Conservation (phyloP, 495 filamentous ascomycete genomes). For the Penicillium ucsense region DNA sequence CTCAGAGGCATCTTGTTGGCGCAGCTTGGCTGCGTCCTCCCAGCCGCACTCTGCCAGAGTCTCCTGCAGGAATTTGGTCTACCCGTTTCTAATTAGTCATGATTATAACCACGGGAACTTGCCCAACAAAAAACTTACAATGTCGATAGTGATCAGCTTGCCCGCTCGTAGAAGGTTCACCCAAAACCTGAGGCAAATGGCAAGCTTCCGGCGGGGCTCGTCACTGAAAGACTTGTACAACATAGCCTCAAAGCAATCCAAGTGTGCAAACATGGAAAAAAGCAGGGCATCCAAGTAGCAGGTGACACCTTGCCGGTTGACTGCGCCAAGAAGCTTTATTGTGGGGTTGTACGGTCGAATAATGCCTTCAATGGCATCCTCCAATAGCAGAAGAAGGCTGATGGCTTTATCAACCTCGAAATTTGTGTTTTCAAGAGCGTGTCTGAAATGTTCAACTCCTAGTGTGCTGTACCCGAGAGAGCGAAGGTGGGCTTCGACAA, state of each 20-base stretch:
- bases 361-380: constrained; percentile 72
- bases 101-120: not conserved
- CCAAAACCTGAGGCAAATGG: constrained; percentile 72
- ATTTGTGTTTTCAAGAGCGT: constrained; percentile 54
- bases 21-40: constrained; percentile 63
- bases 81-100: constrained; percentile 19
- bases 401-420: constrained; percentile 67
- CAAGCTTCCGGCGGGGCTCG: constrained; percentile 61
- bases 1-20: constrained; percentile 91
- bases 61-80: constrained; percentile 78
- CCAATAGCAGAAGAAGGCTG: constrained; percentile 62
- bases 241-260: constrained; percentile 87
- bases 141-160: constrained; percentile 72
- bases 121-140: constrained; percentile 46
- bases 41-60: constrained; percentile 83
- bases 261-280: constrained; percentile 90
- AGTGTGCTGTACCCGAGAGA: constrained; percentile 26
- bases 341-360: constrained; percentile 61
- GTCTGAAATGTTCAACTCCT: constrained; percentile 48
- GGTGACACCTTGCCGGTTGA: constrained; percentile 76
- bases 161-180: constrained; percentile 85
- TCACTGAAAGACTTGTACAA: constrained; percentile 58
- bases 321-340: constrained; percentile 70
- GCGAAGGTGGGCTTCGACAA: constrained; percentile 22
- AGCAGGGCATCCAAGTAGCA: constrained; percentile 90